These are phyloP conservation scores for Saccharomyces hybrid DNA, from an alignment of 1,139 yeast species.

Conservation along the genomic window DNA sequence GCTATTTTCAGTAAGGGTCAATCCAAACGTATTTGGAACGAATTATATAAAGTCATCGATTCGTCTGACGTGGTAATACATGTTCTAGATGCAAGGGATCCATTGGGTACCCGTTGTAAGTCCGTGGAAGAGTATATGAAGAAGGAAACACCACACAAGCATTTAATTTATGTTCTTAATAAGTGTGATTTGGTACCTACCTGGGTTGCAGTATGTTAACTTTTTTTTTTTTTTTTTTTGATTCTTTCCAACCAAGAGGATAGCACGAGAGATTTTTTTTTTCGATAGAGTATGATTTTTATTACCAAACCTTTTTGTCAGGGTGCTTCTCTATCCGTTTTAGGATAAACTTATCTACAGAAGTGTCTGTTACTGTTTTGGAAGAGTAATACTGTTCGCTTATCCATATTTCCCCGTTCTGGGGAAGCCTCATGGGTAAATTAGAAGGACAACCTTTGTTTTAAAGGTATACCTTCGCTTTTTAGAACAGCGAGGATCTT, in stretches of 20 bases:
- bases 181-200: constrained; percentile 98
- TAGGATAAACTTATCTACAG: constrained; percentile 24
- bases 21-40: constrained; percentile 98
- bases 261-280: constrained; percentile 7
- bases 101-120: constrained; percentile 89
- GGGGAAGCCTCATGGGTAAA: constrained; percentile 13
- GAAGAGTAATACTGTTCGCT: constrained; percentile 66
- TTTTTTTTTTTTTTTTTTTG: constrained; percentile 11
- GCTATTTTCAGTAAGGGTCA: constrained; percentile 96
- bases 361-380: constrained; percentile 95
- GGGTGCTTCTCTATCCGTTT: constrained; percentile 41
- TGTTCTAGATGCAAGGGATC: constrained; percentile 95
- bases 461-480: constrained; percentile 21
- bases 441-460: constrained; percentile 22
- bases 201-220: constrained; percentile 95
- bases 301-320: constrained; percentile 49
- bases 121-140: constrained; percentile 88
- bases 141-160: constrained; percentile 95
- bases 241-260: constrained; percentile 6
- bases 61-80: constrained; percentile 96
- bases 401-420: constrained; percentile 39
- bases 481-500: constrained; percentile 37
- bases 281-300: not conserved
- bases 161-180: constrained; percentile 86
- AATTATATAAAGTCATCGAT: constrained; percentile 90